phyloP scores from a whole-genome alignment of 805 yeast species.

The Candida stauntonica region DNA sequence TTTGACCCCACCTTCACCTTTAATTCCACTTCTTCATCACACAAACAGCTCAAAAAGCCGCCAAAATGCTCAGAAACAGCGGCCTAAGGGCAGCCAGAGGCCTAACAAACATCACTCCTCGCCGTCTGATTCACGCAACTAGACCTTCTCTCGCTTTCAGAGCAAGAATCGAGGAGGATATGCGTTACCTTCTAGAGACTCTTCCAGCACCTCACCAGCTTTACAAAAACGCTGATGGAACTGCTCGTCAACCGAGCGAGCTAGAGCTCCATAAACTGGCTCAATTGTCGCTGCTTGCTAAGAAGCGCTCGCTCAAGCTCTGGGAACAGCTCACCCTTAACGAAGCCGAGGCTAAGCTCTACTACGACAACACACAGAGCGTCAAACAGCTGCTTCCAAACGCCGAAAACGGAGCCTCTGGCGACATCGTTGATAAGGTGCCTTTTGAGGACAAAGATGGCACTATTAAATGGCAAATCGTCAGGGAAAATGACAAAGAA shows the following conservation, averaged over 20 bases:
- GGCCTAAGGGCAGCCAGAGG: no score
- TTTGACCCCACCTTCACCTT: no score
- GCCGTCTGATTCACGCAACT: constrained; percentile 2
- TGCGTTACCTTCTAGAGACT: constrained; percentile 55
- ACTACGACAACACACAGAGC: constrained; percentile 56
- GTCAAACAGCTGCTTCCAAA: constrained; percentile 49
- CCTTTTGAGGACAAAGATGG: constrained; percentile 82
- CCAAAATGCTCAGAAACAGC: no score
- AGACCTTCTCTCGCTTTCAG: constrained; percentile 29
- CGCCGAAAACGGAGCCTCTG: constrained; percentile 41
- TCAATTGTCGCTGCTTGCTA: constrained; percentile 57
- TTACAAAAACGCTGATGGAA: constrained; percentile 72
- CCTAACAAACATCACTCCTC: no score
- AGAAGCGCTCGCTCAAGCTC: constrained; percentile 49
- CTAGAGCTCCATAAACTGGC: constrained; percentile 69
- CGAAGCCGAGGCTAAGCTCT: constrained; percentile 49
- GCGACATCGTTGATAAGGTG: constrained; percentile 74
- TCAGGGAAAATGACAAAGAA: constrained; percentile 71
- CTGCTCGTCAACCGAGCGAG: constrained; percentile 66
- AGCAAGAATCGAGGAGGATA: constrained; percentile 52
- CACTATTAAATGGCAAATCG: constrained; percentile 71
- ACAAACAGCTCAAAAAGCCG: no score
- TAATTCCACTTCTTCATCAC: no score
- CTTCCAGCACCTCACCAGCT: constrained; percentile 63
- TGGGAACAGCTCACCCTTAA: constrained; percentile 45